Conservation (phyloP, 306 rosid genomes). For the Betula pendula region DNA sequence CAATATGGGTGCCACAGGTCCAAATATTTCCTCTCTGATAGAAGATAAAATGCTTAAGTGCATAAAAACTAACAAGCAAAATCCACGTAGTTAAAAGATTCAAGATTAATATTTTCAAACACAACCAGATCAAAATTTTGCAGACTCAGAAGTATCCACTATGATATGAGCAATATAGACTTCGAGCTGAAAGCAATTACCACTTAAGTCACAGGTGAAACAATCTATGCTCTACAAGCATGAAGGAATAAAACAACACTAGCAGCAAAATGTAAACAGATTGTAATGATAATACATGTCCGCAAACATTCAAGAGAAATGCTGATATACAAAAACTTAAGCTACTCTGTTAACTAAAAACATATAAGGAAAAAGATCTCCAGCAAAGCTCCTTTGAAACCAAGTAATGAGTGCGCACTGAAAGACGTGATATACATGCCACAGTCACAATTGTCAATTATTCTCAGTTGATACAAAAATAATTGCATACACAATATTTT, state of each 20-base stretch:
- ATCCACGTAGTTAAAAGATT: neutral
- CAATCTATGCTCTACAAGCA: neutral
- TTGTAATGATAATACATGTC: neutral
- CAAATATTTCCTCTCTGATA: slow-evolving; percentile 88
- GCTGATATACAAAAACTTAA: neutral
- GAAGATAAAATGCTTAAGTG: slow-evolving; percentile 30
- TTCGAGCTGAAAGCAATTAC: slow-evolving; percentile 2
- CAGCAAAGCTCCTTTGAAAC: neutral
- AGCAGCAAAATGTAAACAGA: neutral
- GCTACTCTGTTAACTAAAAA: neutral
- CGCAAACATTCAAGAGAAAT: neutral
- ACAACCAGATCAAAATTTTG: neutral
- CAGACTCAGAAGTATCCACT: neutral
- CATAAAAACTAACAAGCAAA: slow-evolving; percentile 9
- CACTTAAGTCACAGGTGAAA: neutral
- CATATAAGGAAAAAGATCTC: neutral
- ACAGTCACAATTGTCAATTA: neutral
- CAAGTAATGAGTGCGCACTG: neutral
- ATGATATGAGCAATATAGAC: neutral
- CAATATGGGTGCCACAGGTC: slow-evolving; percentile 91
- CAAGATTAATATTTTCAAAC: neutral
- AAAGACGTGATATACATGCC: neutral
- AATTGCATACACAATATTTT: neutral
- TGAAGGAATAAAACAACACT: neutral
- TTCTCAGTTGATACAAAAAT: neutral